phyloP scores from a whole-genome alignment of 495 filamentous ascomycete species.

The Trichoderma reesei region DNA sequence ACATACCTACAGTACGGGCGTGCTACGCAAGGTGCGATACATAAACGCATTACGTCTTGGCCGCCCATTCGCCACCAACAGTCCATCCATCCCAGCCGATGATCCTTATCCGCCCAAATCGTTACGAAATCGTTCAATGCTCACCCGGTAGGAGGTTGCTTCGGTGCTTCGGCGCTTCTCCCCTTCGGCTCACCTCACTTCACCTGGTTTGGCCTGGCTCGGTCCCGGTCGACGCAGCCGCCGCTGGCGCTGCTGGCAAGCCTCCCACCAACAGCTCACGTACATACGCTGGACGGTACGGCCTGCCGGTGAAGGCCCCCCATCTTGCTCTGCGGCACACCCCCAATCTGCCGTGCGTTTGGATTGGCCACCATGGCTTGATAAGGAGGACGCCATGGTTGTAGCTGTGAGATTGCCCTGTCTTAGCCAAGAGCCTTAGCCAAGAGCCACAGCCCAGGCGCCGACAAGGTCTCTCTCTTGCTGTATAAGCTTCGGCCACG shows the following conservation, averaged over 20 bases:
- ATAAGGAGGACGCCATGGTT: neutral
- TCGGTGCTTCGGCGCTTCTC: conserved; percentile 6
- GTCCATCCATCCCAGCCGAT: neutral
- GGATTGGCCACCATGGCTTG: conserved; percentile 4
- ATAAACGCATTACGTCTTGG: conserved; percentile 8
- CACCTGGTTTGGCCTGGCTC: neutral
- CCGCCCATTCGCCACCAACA: conserved; percentile 4
- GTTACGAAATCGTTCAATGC: too few relatives aligned
- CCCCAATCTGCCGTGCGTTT: neutral
- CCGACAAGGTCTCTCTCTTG: neutral
- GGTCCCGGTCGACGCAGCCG: neutral
- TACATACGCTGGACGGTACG: neutral
- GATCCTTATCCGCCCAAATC: neutral
- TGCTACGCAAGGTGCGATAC: neutral
- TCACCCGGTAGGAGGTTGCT: neutral
- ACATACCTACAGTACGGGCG: neutral
- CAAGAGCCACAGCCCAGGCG: neutral
- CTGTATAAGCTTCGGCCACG: neutral
- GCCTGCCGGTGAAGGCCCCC: neutral
- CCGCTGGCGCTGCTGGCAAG: conserved; percentile 1
- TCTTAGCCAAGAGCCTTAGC: neutral
- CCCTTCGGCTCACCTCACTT: neutral
- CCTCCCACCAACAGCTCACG: neutral
- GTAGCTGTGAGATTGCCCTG: neutral
- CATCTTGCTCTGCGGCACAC: neutral